These are phyloP conservation scores for Cryptococcus wingfieldii DNA, from an alignment of 1,284 basidiomycete genomes.

Conservation along the genomic window DNA sequence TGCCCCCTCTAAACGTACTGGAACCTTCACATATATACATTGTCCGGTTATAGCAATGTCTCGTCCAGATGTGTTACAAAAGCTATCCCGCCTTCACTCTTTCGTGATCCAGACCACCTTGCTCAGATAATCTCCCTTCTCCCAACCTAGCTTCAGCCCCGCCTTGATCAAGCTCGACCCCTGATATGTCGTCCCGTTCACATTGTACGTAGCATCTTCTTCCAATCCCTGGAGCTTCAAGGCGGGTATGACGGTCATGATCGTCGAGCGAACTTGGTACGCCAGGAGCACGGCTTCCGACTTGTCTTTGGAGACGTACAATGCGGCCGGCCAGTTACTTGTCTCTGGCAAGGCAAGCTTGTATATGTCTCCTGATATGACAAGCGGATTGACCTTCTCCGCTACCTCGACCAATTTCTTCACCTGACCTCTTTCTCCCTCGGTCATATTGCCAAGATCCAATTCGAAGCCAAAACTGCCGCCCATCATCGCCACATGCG, in stretches of 20 bases:
- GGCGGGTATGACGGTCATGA: slow-evolving; percentile 9
- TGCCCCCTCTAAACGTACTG: no score
- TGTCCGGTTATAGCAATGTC: no score
- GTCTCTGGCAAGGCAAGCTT: slow-evolving; percentile 20
- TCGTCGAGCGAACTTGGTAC: slow-evolving; percentile 3
- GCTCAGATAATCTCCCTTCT: slow-evolving; percentile 18
- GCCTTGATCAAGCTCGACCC: neutral
- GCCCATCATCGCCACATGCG: slow-evolving; percentile 40
- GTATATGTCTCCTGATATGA: slow-evolving; percentile 13
- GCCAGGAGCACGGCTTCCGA: slow-evolving; percentile 15
- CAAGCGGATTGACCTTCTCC: no score
- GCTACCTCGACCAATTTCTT: no score
- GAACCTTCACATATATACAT: no score
- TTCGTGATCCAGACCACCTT: slow-evolving; percentile 5
- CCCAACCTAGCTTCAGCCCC: slow-evolving; percentile 8
- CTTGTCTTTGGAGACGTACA: slow-evolving; percentile 14
- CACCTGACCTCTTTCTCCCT: slow-evolving; percentile 18
- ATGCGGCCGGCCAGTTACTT: slow-evolving; percentile 26
- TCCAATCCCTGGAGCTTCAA: slow-evolving; percentile 14
- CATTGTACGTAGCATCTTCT: no score
- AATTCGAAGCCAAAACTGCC: slow-evolving; percentile 41
- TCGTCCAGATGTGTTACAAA: no score
- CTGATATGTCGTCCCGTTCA: no score
- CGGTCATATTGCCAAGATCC: slow-evolving; percentile 17
- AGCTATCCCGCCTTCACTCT: neutral